Percentiles rank a stretch among this genome's conserved stretches.
phyloP scores from a whole-genome alignment of 208 protist species.

The Angomonas deanei region DNA sequence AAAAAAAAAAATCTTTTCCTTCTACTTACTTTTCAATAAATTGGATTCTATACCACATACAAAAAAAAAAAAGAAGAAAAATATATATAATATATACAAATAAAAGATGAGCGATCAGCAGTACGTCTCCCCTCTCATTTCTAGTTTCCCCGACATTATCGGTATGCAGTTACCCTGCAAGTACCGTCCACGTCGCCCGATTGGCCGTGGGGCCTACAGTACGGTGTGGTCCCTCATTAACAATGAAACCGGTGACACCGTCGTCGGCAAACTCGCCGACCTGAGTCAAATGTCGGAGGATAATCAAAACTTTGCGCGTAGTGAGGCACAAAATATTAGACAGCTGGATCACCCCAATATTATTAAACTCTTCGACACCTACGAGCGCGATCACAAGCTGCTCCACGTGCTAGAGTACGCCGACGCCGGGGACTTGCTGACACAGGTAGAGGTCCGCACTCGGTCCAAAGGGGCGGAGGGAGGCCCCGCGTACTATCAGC shows the following conservation, averaged over 20 bases:
- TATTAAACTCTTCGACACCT: slow-evolving; percentile 44
- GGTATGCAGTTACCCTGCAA: slow-evolving; percentile 33
- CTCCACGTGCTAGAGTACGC: slow-evolving; percentile 76
- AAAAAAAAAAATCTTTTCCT: not conserved
- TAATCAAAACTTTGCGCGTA: slow-evolving; percentile 26
- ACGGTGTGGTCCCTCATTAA: slow-evolving; percentile 60
- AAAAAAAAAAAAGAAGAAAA: slow-evolving; percentile 3
- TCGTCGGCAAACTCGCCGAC: slow-evolving; percentile 59
- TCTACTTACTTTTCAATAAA: not conserved
- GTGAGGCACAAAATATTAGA: slow-evolving; percentile 57
- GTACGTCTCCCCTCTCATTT: slow-evolving; percentile 41
- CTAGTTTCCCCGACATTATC: slow-evolving; percentile 39
- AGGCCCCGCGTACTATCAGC: slow-evolving; percentile 28
- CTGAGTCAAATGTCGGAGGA: slow-evolving; percentile 26
- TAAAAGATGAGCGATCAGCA: not conserved
- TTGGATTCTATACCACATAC: not conserved
- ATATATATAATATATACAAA: not conserved
- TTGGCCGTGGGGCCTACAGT: slow-evolving; percentile 55
- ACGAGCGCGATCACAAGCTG: slow-evolving; percentile 23
- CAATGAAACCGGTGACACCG: slow-evolving; percentile 33
- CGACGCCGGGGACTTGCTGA: slow-evolving; percentile 68
- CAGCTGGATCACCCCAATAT: slow-evolving; percentile 67
- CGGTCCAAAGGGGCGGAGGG: slow-evolving; percentile 10
- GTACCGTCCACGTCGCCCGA: slow-evolving; percentile 39
- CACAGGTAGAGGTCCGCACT: slow-evolving; percentile 56